These are phyloP conservation scores for Phaeoacremonium minimum DNA, from an alignment of 2,329 filamentous ascomycete species.

Conservation along the genomic window DNA sequence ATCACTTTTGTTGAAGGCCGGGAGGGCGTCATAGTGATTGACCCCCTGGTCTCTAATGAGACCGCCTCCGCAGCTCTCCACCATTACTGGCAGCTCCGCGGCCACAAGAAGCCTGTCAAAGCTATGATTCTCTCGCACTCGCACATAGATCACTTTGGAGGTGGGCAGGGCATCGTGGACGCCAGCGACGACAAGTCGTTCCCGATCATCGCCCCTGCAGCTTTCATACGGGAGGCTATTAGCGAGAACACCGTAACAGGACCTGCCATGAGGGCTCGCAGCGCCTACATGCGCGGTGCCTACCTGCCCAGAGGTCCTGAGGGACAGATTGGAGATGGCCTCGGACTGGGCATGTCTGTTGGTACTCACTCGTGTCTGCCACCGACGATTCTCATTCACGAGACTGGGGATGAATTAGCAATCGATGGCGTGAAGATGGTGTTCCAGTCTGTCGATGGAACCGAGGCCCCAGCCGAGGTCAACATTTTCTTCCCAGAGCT, in stretches of 20 bases:
- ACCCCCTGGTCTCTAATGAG: slow-evolving; percentile 29
- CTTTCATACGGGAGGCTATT: slow-evolving; percentile 30
- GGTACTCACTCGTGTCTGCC: slow-evolving; percentile 26
- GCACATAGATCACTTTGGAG: slow-evolving; percentile 33
- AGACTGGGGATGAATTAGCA: slow-evolving; percentile 21
- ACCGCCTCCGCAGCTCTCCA: slow-evolving; percentile 24
- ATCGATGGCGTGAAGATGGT: slow-evolving; percentile 30
- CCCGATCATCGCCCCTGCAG: slow-evolving; percentile 26
- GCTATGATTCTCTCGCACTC: slow-evolving; percentile 35
- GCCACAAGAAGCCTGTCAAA: slow-evolving; percentile 15
- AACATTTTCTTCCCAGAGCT: slow-evolving; percentile 33
- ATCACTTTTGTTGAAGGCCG: slow-evolving; percentile 32
- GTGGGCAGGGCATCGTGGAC: slow-evolving; percentile 13
- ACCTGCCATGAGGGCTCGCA: slow-evolving; percentile 29
- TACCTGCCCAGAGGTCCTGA: slow-evolving; percentile 18
- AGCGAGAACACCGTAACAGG: slow-evolving; percentile 34
- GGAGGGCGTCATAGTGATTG: slow-evolving; percentile 30
- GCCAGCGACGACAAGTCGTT: slow-evolving; percentile 10
- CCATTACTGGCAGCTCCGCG: slow-evolving; percentile 24
- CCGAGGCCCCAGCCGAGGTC: slow-evolving; percentile 36
- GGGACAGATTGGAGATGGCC: slow-evolving; percentile 30
- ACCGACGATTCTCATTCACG: slow-evolving; percentile 23
- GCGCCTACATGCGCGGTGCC: slow-evolving; percentile 33
- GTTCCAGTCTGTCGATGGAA: slow-evolving; percentile 34
- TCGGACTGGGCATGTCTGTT: slow-evolving; percentile 25